Conservation (phyloP, 2,329 filamentous ascomycete genomes). For the Cladosporium sphaerospermum region DNA sequence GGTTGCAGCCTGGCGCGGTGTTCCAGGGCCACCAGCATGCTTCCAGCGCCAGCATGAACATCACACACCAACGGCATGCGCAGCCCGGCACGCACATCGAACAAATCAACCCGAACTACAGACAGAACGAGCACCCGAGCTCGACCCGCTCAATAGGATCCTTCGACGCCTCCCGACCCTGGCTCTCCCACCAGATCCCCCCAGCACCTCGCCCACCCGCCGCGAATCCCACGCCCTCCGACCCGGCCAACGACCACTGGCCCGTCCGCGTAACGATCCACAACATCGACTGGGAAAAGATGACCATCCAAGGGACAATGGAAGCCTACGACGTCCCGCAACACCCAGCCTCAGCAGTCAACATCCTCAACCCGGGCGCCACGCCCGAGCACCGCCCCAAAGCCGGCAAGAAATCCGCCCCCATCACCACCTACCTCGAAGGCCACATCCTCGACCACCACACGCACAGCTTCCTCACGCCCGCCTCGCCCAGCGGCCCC, state of each 20-base stretch:
- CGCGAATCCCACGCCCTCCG: slow-evolving; percentile 13
- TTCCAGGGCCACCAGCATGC: slow-evolving; percentile 59
- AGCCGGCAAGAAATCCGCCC: slow-evolving; percentile 40
- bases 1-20: slow-evolving; percentile 55
- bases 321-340: slow-evolving; percentile 62
- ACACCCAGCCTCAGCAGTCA: slow-evolving; percentile 27
- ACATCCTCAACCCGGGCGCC: slow-evolving; percentile 17
- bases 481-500: slow-evolving; percentile 21
- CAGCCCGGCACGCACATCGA: slow-evolving; percentile 17
- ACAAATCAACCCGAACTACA: slow-evolving; percentile 29
- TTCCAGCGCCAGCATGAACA: slow-evolving; percentile 27
- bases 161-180: slow-evolving; percentile 32
- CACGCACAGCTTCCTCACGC: slow-evolving; percentile 46
- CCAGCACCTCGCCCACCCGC: slow-evolving; percentile 13
- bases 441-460: slow-evolving; percentile 61
- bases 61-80: slow-evolving; percentile 11
- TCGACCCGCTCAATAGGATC: slow-evolving; percentile 17
- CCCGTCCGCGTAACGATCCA: slow-evolving; percentile 62
- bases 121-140: slow-evolving; percentile 22
- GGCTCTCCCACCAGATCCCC: slow-evolving; percentile 30
- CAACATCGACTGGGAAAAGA: slow-evolving; percentile 52
- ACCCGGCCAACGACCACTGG: slow-evolving; percentile 52
- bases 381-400: slow-evolving; percentile 17
- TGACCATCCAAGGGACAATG: slow-evolving; percentile 63
- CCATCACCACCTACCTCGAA: slow-evolving; percentile 61